Evolutionary conservation across 2,329 filamentous ascomycete genomes (phyloP).

Genomic region (Alternaria conjuncta): DNA sequence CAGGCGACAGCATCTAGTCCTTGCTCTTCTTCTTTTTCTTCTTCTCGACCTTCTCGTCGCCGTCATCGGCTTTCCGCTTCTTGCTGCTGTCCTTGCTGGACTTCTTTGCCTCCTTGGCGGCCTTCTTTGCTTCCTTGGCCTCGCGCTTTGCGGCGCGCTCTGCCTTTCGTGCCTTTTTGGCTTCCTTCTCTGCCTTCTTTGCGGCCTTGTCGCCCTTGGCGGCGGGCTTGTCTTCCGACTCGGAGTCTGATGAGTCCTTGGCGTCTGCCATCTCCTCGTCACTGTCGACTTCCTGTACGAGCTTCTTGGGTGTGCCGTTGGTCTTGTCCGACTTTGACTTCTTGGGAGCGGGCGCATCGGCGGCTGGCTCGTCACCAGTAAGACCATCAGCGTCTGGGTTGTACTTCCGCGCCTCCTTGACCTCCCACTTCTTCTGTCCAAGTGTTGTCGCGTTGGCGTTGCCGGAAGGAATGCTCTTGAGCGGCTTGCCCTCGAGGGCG

Average conservation of each 20-base stretch:
- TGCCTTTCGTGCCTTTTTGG: constrained; percentile 53
- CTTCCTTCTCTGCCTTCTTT: constrained; percentile 51
- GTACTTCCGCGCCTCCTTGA: constrained; percentile 94
- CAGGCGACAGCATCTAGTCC: constrained; percentile 35
- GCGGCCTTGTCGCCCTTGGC: constrained; percentile 46
- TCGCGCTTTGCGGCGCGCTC: constrained; percentile 48
- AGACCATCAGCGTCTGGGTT: constrained; percentile 92
- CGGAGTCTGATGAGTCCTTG: constrained; percentile 45
- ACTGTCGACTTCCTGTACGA: constrained; percentile 58
- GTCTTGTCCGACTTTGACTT: constrained; percentile 56
- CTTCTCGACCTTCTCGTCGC: constrained; percentile 58
- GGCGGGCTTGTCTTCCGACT: constrained; percentile 40
- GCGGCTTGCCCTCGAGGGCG: constrained; percentile 86
- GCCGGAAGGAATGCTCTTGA: constrained; percentile 70
- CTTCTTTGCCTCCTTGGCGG: constrained; percentile 59
- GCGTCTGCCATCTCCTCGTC: constrained; percentile 51
- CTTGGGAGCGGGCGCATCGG: constrained; percentile 34
- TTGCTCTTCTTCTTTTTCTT: constrained; percentile 68
- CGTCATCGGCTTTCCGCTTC: constrained; percentile 46
- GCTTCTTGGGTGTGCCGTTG: constrained; percentile 51
- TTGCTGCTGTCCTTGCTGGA: constrained; percentile 62
- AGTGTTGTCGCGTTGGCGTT: constrained; percentile 57
- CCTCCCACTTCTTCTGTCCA: constrained; percentile 74
- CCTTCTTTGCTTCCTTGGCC: constrained; percentile 60
- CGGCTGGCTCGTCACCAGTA: constrained; percentile 68